Evolutionary conservation across 148 eudicot genomes (phyloP).

Genomic region (Rhododendron molle): DNA sequence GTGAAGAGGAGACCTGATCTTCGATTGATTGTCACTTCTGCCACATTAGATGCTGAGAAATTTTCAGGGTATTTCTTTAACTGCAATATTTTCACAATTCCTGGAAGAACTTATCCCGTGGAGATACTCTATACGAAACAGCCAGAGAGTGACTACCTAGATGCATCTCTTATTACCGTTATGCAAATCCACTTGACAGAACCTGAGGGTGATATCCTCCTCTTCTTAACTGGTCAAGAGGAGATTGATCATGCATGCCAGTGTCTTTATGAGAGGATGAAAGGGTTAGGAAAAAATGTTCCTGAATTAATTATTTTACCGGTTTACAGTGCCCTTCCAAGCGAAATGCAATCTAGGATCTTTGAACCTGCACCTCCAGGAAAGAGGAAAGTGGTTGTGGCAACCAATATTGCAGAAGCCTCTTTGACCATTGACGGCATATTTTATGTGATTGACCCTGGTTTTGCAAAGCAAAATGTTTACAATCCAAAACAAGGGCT

Average conservation of each 20-base stretch:
- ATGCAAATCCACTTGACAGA: slow-evolving; percentile 81
- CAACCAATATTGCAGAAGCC: slow-evolving; percentile 97
- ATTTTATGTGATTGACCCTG: slow-evolving; percentile 58
- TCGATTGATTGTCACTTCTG: slow-evolving; percentile 87
- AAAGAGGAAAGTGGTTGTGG: slow-evolving; percentile 91
- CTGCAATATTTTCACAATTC: slow-evolving; percentile 84
- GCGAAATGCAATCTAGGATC: slow-evolving; percentile 95
- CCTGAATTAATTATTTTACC: slow-evolving; percentile 90
- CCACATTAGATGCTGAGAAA: slow-evolving; percentile 89
- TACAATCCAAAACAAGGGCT: no score
- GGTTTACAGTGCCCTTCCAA: slow-evolving; percentile 91
- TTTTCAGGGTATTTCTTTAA: slow-evolving; percentile 82
- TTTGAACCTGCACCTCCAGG: slow-evolving; percentile 95
- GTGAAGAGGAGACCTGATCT: slow-evolving; percentile 74
- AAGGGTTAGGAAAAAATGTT: slow-evolving; percentile 72
- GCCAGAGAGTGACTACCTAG: slow-evolving; percentile 76
- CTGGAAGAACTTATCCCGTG: slow-evolving; percentile 84
- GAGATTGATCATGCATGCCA: slow-evolving; percentile 95
- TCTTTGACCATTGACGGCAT: slow-evolving; percentile 92
- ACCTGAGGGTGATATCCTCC: slow-evolving; percentile 86
- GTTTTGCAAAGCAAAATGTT: no score
- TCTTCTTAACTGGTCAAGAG: slow-evolving; percentile 93
- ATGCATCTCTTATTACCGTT: slow-evolving; percentile 75
- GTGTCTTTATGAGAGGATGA: slow-evolving; percentile 86
- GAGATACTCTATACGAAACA: slow-evolving; percentile 77